Base-by-base conservation (phyloP, 257 asterid species). In the Nicotiana paniculata region DNA sequence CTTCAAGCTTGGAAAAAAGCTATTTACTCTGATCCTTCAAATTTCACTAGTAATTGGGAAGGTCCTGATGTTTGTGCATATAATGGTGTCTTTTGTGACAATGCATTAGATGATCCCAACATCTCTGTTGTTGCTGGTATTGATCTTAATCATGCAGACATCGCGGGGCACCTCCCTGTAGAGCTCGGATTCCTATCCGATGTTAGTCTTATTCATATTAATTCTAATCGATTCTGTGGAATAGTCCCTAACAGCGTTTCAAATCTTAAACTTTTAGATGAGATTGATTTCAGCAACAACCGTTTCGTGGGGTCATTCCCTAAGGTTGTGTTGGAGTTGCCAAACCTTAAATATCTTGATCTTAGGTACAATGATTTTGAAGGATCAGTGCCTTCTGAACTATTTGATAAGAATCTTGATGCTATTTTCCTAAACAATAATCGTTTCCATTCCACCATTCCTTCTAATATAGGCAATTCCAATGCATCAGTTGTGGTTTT, bases 241-340 rank as follows among this genome's bases (percentile, higher is more conserved):
- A 80, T 96, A 8, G 81, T 96, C 0, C 99, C 99, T 1, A 83
- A 86, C 32, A 86, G 88, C 58, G 35, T 96, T 28, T 43, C 35
- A n/a, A 89, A 82, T 9, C 85, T 94, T 7, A 84, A 28, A 39
- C 82, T 90, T 35, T 82, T 96, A 2, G 75, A 83, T 67, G 99
- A 96, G 91, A 61, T 96, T 21, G 99, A 96, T 78, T 55, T 93
- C 77, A 96, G 99, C 90, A 96, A 96, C 86, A 96, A 96, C 53
- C 92, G 98, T 0, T 92, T 96, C 12, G 99, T 92, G 5, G 99
- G 99, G 1, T 83, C 91, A 1, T 96, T 96, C 70, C 99, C 99
- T 0, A 64, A 86, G 28, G 93, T 85, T 16, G 92, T 96, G 35
- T 33, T 94, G 4, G 87, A 66, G 11, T 79, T 93, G 37, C 97